phyloP scores from a whole-genome alignment of 257 asterid species.

The Nicotiana undulata region DNA sequence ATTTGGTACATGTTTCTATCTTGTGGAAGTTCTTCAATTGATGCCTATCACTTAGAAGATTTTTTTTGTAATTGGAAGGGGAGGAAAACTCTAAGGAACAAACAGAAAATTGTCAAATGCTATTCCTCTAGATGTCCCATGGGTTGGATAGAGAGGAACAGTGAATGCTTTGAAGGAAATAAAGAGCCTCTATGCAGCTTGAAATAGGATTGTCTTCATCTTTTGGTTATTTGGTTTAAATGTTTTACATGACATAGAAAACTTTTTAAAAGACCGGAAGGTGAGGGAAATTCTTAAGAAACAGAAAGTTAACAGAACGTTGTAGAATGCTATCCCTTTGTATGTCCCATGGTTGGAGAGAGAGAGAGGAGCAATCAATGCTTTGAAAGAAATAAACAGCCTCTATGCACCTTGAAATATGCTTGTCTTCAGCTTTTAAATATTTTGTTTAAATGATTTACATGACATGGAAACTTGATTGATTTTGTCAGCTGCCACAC shows the following conservation, averaged over 20 bases:
- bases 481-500: not conserved
- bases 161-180: no score
- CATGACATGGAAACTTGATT: not conserved
- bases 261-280: not conserved
- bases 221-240: not conserved
- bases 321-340: not conserved
- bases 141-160: no score
- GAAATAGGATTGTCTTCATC: not conserved
- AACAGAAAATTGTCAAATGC: not conserved
- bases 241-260: not conserved
- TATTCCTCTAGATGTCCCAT: no score
- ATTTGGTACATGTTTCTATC: not conserved
- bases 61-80: not conserved
- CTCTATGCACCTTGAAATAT: not conserved
- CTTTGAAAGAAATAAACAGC: not conserved
- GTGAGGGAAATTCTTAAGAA: not conserved
- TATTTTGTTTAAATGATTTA: not conserved
- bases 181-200: not conserved
- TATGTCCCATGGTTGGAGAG: not conserved
- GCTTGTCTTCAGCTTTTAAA: not conserved
- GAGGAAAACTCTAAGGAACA: not conserved
- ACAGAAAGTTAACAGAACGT: not conserved
- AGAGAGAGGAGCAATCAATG: not conserved
- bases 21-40: not conserved
- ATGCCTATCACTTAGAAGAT: not conserved